phyloP scores from a whole-genome alignment of 106 monocot genomes.

The Vanilla planifolia region DNA sequence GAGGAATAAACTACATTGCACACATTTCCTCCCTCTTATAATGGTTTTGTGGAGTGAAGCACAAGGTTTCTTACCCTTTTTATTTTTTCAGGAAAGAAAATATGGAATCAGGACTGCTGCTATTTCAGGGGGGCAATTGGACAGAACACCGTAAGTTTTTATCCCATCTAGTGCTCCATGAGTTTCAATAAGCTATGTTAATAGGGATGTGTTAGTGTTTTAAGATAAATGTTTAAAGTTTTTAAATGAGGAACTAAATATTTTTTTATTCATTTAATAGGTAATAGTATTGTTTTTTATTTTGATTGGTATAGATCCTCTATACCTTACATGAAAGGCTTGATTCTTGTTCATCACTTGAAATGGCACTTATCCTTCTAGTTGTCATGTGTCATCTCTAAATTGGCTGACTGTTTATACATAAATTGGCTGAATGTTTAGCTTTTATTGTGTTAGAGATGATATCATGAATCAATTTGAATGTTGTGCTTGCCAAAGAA shows the following conservation, averaged over 20 bases:
- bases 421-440: too few species aligned
- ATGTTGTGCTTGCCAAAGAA: too few species aligned
- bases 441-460: too few species aligned
- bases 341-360: neutral
- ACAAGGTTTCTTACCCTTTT: neutral
- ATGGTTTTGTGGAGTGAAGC: neutral
- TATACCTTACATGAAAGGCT: neutral
- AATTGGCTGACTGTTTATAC: too few species aligned
- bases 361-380: too few species aligned
- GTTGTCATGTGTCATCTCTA: too few species aligned
- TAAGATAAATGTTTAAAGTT: neutral
- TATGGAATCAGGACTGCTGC: slow-evolving; percentile 12
- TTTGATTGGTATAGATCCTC: neutral
- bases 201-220: neutral
- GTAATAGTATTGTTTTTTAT: neutral
- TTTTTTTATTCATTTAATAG: neutral
- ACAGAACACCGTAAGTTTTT: slow-evolving; percentile 35
- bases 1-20: neutral
- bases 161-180: neutral
- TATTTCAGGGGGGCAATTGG: slow-evolving; percentile 14
- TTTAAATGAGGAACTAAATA: neutral
- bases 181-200: neutral
- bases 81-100: slow-evolving; percentile 18
- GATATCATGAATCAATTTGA: too few species aligned
- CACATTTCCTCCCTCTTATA: neutral